phyloP scores from a whole-genome alignment of 129 eudicot genomes.

The Scalesia atractyloides region DNA sequence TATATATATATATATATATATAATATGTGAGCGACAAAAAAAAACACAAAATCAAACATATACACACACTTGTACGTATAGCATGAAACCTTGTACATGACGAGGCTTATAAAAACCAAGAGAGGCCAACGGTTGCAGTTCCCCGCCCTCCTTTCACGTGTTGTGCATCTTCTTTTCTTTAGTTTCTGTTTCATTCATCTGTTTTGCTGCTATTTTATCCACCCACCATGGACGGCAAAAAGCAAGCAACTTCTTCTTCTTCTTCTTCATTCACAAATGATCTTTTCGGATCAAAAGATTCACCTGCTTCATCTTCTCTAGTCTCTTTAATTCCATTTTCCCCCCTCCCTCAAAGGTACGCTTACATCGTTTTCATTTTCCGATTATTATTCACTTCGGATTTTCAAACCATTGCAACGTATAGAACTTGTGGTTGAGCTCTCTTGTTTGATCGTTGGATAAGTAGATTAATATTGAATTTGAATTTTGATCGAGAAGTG shows the following conservation, averaged over 20 bases:
- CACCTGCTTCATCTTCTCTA: slow-evolving; percentile 37
- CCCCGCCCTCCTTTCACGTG: slow-evolving; percentile 33
- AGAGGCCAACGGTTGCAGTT: slow-evolving; percentile 22
- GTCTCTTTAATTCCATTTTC: slow-evolving; percentile 56
- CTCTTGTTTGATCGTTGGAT: no score
- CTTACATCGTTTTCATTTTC: background rate
- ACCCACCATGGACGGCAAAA: slow-evolving; percentile 43
- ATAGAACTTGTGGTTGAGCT: no score
- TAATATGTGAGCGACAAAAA: no score
- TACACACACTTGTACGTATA: background rate
- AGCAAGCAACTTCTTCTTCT: slow-evolving; percentile 28
- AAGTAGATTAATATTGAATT: no score
- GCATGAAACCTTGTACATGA: background rate
- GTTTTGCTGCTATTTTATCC: background rate
- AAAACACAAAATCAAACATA: background rate
- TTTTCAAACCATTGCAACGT: no score
- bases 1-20: no score
- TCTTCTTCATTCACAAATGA: slow-evolving; percentile 51
- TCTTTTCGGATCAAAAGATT: slow-evolving; percentile 59
- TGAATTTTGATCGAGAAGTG: background rate
- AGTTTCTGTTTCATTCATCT: no score
- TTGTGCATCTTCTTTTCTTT: slow-evolving; percentile 14
- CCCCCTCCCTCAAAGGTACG: slow-evolving; percentile 50
- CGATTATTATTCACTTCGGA: background rate
- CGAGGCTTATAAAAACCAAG: slow-evolving; percentile 14